These are phyloP conservation scores for Microstroma glucosiphilum DNA, from an alignment of 1,284 basidiomycete species.

Conservation along the genomic window DNA sequence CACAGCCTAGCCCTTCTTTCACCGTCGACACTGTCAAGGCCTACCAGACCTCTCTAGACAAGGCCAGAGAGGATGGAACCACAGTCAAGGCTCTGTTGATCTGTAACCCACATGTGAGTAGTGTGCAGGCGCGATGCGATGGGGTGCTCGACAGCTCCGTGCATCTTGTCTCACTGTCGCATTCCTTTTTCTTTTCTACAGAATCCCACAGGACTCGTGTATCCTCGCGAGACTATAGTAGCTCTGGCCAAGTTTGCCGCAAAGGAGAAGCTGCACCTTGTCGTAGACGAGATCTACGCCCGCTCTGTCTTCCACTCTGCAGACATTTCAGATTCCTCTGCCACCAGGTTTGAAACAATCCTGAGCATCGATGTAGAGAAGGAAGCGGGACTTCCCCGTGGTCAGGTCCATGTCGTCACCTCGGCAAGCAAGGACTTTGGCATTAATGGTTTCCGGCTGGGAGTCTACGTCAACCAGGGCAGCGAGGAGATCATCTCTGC, in stretches of 20 bases:
- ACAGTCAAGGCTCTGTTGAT: slow-evolving; percentile 22
- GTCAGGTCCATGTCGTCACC: slow-evolving; percentile 34
- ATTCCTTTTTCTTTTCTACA: neutral
- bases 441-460: slow-evolving; percentile 38
- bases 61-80: slow-evolving; percentile 20
- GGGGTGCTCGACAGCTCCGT: too few relatives aligned
- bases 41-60: slow-evolving; percentile 23
- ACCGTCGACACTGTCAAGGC: slow-evolving; percentile 17
- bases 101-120: slow-evolving; percentile 35
- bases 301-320: slow-evolving; percentile 24
- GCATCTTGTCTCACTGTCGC: neutral
- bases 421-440: slow-evolving; percentile 38
- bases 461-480: slow-evolving; percentile 27
- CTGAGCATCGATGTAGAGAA: slow-evolving; percentile 24
- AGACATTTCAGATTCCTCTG: slow-evolving; percentile 12
- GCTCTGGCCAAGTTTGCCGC: slow-evolving; percentile 27
- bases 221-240: slow-evolving; percentile 27
- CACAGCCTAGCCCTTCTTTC: slow-evolving; percentile 15
- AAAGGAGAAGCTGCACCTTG: slow-evolving; percentile 32
- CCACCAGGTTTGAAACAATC: slow-evolving; percentile 24
- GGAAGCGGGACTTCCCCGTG: slow-evolving; percentile 23
- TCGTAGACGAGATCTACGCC: slow-evolving; percentile 42
- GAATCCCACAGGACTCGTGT: slow-evolving; percentile 33
- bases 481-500: slow-evolving; percentile 11
- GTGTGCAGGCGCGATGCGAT: too few relatives aligned